Conservation (phyloP, 192 early-diverging fungal genomes). For the Coemansia sp. region DNA sequence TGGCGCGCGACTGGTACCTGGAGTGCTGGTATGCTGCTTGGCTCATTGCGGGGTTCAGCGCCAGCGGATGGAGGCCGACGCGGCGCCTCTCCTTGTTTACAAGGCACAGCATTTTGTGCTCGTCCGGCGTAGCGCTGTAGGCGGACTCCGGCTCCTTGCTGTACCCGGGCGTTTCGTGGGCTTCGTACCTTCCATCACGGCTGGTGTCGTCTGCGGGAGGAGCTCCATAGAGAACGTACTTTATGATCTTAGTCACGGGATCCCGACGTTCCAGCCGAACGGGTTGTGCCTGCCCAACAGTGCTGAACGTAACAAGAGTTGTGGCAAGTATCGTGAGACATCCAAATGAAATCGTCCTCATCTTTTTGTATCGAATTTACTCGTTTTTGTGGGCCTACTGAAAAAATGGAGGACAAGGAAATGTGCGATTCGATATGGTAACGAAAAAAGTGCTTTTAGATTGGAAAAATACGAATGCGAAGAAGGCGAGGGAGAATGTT, state of each 20-base stretch:
- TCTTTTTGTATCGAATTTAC: slow-evolving; percentile 10
- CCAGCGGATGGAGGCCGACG: slow-evolving; percentile 25
- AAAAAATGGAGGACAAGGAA: slow-evolving; percentile 2
- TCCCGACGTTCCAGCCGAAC: slow-evolving; percentile 51
- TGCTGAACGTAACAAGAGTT: slow-evolving; percentile 14
- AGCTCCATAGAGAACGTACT: slow-evolving; percentile 33
- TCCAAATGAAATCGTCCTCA: slow-evolving; percentile 44
- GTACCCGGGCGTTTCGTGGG: neutral
- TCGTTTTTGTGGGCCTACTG: too few relatives aligned
- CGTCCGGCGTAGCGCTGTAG: slow-evolving; percentile 3
- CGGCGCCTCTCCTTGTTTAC: slow-evolving; percentile 50
- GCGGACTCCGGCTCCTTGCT: neutral
- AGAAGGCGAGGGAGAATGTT: too few relatives aligned
- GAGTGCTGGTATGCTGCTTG: slow-evolving; percentile 53
- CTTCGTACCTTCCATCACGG: neutral
- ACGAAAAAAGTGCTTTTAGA: too few relatives aligned
- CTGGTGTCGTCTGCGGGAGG: slow-evolving; percentile 10
- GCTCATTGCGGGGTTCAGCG: slow-evolving; percentile 34
- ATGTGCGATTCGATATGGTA: neutral
- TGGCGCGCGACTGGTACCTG: slow-evolving; percentile 43
- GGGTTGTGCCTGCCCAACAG: slow-evolving; percentile 26
- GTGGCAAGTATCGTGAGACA: slow-evolving; percentile 18
- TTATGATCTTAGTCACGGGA: slow-evolving; percentile 26
- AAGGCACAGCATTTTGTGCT: slow-evolving; percentile 42
- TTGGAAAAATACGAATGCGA: too few relatives aligned